Conservation (phyloP, 106 monocot species). For the Triglochin maritima region DNA sequence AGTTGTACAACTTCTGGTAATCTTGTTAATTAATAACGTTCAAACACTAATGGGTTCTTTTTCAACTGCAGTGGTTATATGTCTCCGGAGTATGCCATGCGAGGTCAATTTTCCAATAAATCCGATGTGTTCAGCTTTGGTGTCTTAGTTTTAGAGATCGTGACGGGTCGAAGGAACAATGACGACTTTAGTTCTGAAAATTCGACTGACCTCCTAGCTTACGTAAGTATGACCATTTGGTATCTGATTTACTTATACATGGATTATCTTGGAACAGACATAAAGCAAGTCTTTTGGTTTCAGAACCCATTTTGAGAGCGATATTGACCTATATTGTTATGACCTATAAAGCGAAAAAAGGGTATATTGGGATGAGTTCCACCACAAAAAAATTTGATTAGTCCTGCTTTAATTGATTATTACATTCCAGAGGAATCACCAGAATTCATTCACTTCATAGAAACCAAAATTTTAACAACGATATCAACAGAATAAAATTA, state of each 20-base stretch:
- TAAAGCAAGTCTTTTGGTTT: too few species aligned
- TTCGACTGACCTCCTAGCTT: neutral
- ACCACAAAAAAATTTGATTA: neutral
- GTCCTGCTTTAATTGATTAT: neutral
- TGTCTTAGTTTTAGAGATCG: constrained; percentile 23
- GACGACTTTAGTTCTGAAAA: neutral
- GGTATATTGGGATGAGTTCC: neutral
- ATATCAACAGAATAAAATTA: neutral
- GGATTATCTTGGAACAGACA: too few species aligned
- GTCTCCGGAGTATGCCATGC: constrained; percentile 29
- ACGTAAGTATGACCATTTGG: constrained; percentile 1
- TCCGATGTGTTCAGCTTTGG: constrained; percentile 31
- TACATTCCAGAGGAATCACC: too few species aligned
- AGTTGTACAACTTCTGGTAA: neutral
- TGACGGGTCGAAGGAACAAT: constrained; percentile 14
- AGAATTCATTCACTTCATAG: neutral
- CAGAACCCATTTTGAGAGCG: too few species aligned
- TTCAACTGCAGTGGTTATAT: constrained; percentile 24
- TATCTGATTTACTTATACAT: too few species aligned
- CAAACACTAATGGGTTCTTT: neutral
- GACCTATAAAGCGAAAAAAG: neutral
- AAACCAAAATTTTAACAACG: neutral
- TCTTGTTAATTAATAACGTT: neutral
- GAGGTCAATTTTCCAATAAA: constrained; percentile 23
- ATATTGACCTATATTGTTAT: neutral